Evolutionary conservation across 768 basidiomycete species (phyloP), one percentile per base, ranked within the genome.

Genomic region (Leccinum obscurum): DNA sequence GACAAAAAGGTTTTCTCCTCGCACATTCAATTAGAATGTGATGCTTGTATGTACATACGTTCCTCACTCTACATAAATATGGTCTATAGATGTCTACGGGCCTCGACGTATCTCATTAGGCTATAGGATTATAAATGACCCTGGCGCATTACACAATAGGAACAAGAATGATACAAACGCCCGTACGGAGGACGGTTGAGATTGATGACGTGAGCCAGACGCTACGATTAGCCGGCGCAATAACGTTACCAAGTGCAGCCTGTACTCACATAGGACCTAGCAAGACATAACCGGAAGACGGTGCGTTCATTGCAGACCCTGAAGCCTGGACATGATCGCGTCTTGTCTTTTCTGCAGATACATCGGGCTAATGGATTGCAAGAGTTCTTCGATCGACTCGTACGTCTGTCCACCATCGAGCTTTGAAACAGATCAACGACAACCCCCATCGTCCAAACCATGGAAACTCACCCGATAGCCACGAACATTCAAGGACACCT

Each of bases 331-430:
- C 37, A 85, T 70, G 55, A 87, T 74, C 28, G 71, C 62, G 20
- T 82, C 82, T 62, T 82, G 80, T 59, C 76, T 76, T 63, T 75
- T 81, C 61, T 72, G 72, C 51, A 70, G 70, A 66, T 86, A 90
- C 64, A 79, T 70, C n/a, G 79, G 77, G 69, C 89, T 90, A 55
- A 77, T 67, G 15, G 79, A 76, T 54, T 77, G 77, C 35, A 91
- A 77, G 28, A 90, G 76, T 32, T 76, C 77, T 53, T 89, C 89
- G 20, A 89, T 67, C 20, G 80, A 82, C 71, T 91, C 89, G 58
- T 82, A 84, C 9, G 72, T 71, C 59, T 64, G 61, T 50, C 72
- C 69, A 34, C 30, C 66, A 44, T 71, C 69, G 35, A 66, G 34
- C 74, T 72, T 63, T 56, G 54, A 59, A 58, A 64, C 59, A 32